A percentile compares a stretch with the other conserved stretches of the same genome.
Evolutionary conservation across 345 rosid genomes (phyloP).

Genomic region (Moringa oleifera): DNA sequence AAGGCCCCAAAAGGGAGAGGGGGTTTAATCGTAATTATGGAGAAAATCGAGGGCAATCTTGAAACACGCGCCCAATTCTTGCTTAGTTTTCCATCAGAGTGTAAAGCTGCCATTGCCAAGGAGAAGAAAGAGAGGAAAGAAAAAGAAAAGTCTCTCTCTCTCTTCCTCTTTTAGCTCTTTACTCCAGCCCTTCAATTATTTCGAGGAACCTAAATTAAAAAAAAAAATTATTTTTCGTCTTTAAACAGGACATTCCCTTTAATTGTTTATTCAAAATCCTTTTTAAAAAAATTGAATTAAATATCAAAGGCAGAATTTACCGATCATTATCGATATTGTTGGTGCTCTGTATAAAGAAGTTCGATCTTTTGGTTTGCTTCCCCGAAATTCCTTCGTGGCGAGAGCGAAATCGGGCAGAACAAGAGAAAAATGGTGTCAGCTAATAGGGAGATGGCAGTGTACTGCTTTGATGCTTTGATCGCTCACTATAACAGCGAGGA

Average conservation of each 20-base stretch:
- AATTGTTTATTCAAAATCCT: not conserved
- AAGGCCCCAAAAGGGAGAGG: too few relatives aligned
- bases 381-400: not conserved
- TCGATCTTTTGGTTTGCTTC: not conserved
- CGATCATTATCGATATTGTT: not conserved
- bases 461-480: slow-evolving; percentile 89
- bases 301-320: not conserved
- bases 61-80: too few relatives aligned
- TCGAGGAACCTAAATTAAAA: not conserved
- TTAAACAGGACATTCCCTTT: not conserved
- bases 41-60: too few relatives aligned
- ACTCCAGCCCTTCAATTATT: not conserved
- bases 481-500: slow-evolving; percentile 88
- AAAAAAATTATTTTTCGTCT: too few relatives aligned
- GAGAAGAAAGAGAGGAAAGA: not conserved
- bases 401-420: not conserved
- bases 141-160: not conserved
- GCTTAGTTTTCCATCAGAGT: too few relatives aligned
- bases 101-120: too few relatives aligned
- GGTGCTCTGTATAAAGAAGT: not conserved
- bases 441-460: slow-evolving; percentile 93
- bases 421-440: slow-evolving; percentile 72
- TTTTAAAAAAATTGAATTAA: not conserved
- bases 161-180: not conserved
- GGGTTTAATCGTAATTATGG: too few relatives aligned